phyloP scores from a whole-genome alignment of 768 basidiomycete species.

The Boletellus ananas region DNA sequence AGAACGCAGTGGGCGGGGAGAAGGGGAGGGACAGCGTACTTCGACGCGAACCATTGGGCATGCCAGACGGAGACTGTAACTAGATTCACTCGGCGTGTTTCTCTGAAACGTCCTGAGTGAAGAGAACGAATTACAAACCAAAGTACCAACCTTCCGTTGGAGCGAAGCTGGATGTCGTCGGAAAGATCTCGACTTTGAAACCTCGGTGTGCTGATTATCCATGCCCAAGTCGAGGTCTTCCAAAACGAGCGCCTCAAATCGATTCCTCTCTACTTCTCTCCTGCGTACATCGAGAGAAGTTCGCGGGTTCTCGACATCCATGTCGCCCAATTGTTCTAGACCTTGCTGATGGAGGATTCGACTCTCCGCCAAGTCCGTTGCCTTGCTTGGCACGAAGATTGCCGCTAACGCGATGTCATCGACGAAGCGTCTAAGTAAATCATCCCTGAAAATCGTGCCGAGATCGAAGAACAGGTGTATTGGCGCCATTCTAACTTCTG shows the following conservation, averaged over 20 bases:
- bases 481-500: slow-evolving; percentile 47
- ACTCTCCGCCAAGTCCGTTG: neutral
- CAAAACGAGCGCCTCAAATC: slow-evolving; percentile 49
- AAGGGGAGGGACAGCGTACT: slow-evolving; percentile 62
- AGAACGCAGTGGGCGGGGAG: slow-evolving; percentile 47
- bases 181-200: slow-evolving; percentile 5
- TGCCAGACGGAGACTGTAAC: slow-evolving; percentile 33
- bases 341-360: neutral
- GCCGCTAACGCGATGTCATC: slow-evolving; percentile 36
- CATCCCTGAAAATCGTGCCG: slow-evolving; percentile 37
- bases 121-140: neutral
- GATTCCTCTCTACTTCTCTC: slow-evolving; percentile 37
- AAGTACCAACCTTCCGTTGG: slow-evolving; percentile 17
- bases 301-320: slow-evolving; percentile 26
- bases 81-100: slow-evolving; percentile 1
- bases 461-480: slow-evolving; percentile 79
- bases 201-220: slow-evolving; percentile 36
- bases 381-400: slow-evolving; percentile 11
- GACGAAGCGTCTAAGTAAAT: slow-evolving; percentile 45
- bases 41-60: slow-evolving; percentile 63
- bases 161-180: slow-evolving; percentile 1
- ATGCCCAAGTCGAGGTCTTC: slow-evolving; percentile 56
- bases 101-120: slow-evolving; percentile 13
- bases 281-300: slow-evolving; percentile 13
- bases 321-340: slow-evolving; percentile 5